Evolutionary conservation across 768 basidiomycete species (phyloP), one percentile per base, ranked within the genome.

Genomic region (Lentinula sp.): DNA sequence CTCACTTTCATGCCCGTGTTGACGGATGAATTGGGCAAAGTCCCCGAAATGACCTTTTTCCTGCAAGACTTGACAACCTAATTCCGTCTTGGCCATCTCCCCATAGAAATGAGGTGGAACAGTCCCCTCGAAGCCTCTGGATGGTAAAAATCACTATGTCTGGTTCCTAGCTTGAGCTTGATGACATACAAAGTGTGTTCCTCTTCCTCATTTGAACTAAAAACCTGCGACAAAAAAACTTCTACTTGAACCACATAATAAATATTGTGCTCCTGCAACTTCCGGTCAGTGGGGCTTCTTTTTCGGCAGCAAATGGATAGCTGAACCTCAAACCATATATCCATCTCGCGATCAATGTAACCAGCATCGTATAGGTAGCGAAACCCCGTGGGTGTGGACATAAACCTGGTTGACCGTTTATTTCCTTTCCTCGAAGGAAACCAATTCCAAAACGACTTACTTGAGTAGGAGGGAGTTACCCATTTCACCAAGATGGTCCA

Each of bases 101-200:
- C 96, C 96, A 67, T 98, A 96, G 73, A 99, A 98, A 72, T 99
- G 95, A 1, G 91, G 86, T 2, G 96, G 97, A 12, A 94, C 91
- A 10, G 88, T 87, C 12, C 90, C 90, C 57, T 95, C 94, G 61
- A 91, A 92, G 18, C 82, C 81, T n/a, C 87, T 89, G 67, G 7
- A 20, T 9, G 20, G 4, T 41, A 59, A 49, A 13, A 59, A 35
- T 64, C 52, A 55, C 41, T 28, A 23, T 32, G 6, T 20, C 12
- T 13, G 5, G 6, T 5, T 28, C 20, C 3, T 10, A 33, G 23
- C 32, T 49, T 15, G 54, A 15, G 15, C 13, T 45, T 20, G 51
- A 16, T 61, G 35, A 74, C 78, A 66, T 49, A 80, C 90, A 83
- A 66, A 32, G 83, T 66, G 45, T 90, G 87, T 49, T 85, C 85